Evolutionary conservation across 306 rosid genomes (phyloP).

Genomic region (Erythrophleum fordii): DNA sequence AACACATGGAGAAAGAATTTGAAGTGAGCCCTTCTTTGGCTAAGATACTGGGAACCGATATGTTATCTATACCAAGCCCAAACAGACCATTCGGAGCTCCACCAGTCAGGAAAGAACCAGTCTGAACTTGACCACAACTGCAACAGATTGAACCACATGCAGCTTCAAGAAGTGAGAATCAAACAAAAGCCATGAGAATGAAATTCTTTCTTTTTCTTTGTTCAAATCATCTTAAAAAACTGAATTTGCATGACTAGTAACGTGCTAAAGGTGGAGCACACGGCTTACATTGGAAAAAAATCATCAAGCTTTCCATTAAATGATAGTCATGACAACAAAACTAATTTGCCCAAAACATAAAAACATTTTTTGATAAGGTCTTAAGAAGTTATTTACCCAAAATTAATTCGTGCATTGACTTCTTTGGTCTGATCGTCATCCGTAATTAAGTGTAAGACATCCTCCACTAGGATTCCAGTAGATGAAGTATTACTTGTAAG

Average conservation of each 20-base stretch:
- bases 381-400: constrained; percentile 60
- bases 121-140: constrained; percentile 86
- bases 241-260: too few relatives aligned
- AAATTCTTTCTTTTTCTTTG: too few relatives aligned
- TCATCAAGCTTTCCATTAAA: background rate
- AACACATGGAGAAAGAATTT: constrained; percentile 92
- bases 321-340: too few relatives aligned
- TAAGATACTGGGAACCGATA: constrained; percentile 83
- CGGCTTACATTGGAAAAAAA: background rate
- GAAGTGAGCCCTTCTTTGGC: constrained; percentile 65
- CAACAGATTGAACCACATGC: constrained; percentile 36
- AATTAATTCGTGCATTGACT: constrained; percentile 57
- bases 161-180: constrained; percentile 27
- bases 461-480: constrained; percentile 74
- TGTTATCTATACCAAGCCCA: constrained; percentile 77
- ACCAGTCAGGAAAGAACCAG: constrained; percentile 66
- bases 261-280: background rate
- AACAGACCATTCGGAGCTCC: constrained; percentile 91
- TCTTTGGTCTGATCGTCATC: constrained; percentile 51
- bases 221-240: background rate
- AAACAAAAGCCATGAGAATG: constrained; percentile 4
- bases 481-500: constrained; percentile 69
- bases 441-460: constrained; percentile 70
- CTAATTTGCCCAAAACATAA: background rate
- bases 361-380: background rate